These are phyloP conservation scores for Bipolaris gigantea DNA, from an alignment of 2,329 filamentous ascomycete species.

Conservation along the genomic window DNA sequence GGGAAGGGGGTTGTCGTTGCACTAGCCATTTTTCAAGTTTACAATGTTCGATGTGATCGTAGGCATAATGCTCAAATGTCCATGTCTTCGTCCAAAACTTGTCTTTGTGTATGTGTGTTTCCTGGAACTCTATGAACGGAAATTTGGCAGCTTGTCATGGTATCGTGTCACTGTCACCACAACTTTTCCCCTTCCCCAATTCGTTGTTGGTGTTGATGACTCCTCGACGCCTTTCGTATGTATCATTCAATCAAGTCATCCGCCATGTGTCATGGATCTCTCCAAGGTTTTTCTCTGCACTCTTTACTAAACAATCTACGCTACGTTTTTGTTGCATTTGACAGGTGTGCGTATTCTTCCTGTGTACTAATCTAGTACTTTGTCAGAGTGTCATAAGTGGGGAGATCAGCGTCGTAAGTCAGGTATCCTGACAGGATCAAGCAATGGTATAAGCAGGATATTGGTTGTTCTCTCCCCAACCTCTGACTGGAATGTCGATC, in stretches of 20 bases:
- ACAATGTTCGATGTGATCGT: slow-evolving; percentile 6
- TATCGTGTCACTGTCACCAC: not conserved
- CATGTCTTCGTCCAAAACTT: not conserved
- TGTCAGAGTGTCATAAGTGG: not conserved
- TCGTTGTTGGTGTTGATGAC: not conserved
- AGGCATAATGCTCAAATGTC: slow-evolving; percentile 5
- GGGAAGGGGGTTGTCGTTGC: slow-evolving; percentile 9
- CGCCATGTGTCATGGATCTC: slow-evolving; percentile 31
- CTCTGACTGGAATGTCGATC: not conserved
- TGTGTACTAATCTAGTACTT: not conserved
- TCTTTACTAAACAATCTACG: slow-evolving; percentile 30
- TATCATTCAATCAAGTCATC: not conserved
- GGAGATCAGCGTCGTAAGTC: too few species aligned
- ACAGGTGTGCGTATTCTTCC: too few species aligned
- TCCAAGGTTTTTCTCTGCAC: slow-evolving; percentile 35
- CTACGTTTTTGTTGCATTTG: slow-evolving; percentile 25
- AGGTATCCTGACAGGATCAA: too few species aligned
- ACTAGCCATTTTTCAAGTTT: slow-evolving; percentile 6
- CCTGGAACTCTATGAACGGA: not conserved
- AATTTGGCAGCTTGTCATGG: not conserved
- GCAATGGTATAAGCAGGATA: not conserved
- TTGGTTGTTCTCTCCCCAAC: not conserved
- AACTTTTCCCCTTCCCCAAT: not conserved
- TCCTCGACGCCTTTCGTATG: not conserved
- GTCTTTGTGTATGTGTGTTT: not conserved